phyloP scores from a whole-genome alignment of 495 filamentous ascomycete species.

The Aspergillus panamensis region DNA sequence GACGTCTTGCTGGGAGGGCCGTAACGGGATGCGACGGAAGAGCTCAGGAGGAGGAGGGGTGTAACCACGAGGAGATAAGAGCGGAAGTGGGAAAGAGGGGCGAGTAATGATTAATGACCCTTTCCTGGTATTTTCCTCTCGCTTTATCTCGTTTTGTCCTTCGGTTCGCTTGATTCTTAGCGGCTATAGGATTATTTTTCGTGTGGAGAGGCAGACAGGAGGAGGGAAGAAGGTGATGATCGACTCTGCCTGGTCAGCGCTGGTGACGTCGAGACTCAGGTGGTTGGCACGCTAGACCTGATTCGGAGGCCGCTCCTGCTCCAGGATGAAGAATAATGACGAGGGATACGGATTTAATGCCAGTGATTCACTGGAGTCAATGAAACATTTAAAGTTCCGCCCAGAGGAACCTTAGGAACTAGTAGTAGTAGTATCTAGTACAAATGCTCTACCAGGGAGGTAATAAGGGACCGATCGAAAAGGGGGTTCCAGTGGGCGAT shows the following conservation, averaged over 20 bases:
- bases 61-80: conserved; percentile 18
- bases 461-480: neutral
- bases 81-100: conserved; percentile 12
- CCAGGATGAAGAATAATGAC: conserved; percentile 16
- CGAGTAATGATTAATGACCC: conserved; percentile 10
- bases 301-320: conserved; percentile 21
- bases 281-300: conserved; percentile 19
- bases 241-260: neutral
- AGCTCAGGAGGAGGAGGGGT: conserved; percentile 7
- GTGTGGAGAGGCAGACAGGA: neutral
- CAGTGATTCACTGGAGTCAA: neutral
- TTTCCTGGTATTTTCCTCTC: neutral
- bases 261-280: conserved; percentile 41
- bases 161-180: neutral
- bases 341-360: neutral
- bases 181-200: neutral
- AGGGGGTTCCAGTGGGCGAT: neutral
- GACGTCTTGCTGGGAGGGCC: conserved; percentile 34
- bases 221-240: neutral
- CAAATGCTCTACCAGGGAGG: too few species aligned
- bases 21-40: conserved; percentile 35
- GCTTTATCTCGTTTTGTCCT: neutral
- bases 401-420: conserved; percentile 6
- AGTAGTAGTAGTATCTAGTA: too few species aligned
- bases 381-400: conserved; percentile 1